Evolutionary conservation across 2,329 filamentous ascomycete genomes (phyloP).

Genomic region (Cladophialophora chaetospira): DNA sequence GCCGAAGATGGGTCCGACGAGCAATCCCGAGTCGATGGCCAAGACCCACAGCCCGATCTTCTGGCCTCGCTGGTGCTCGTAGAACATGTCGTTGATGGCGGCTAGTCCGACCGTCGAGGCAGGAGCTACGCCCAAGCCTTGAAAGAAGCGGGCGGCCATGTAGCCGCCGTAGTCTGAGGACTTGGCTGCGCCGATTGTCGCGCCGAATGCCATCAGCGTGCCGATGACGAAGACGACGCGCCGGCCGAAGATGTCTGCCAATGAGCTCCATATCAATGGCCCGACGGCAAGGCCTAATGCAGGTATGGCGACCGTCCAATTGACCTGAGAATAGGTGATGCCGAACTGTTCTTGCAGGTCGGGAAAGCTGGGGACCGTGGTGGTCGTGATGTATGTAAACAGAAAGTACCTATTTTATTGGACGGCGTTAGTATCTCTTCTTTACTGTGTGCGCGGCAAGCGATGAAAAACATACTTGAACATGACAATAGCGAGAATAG

Average conservation of each 20-base stretch:
- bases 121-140: conserved; percentile 58
- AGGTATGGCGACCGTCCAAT: conserved; percentile 59
- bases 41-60: conserved; percentile 61
- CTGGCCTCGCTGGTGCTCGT: conserved; percentile 58
- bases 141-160: conserved; percentile 62
- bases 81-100: conserved; percentile 58
- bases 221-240: conserved; percentile 53
- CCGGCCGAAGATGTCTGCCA: conserved; percentile 57
- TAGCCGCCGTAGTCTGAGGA: conserved; percentile 51
- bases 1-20: conserved; percentile 55
- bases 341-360: conserved; percentile 52
- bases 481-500: conserved; percentile 56
- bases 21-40: conserved; percentile 56
- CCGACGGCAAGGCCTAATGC: conserved; percentile 55
- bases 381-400: conserved; percentile 62
- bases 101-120: conserved; percentile 58
- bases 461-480: conserved; percentile 45
- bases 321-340: conserved; percentile 51
- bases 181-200: conserved; percentile 47
- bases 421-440: too few species aligned
- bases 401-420: conserved; percentile 55
- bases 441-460: conserved; percentile 1
- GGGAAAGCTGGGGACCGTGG: conserved; percentile 57
- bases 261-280: conserved; percentile 53
- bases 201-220: conserved; percentile 45